These are phyloP conservation scores for Rutidosis leptorrhynchoides DNA, from an alignment of 129 eudicot species.

Conservation along the genomic window DNA sequence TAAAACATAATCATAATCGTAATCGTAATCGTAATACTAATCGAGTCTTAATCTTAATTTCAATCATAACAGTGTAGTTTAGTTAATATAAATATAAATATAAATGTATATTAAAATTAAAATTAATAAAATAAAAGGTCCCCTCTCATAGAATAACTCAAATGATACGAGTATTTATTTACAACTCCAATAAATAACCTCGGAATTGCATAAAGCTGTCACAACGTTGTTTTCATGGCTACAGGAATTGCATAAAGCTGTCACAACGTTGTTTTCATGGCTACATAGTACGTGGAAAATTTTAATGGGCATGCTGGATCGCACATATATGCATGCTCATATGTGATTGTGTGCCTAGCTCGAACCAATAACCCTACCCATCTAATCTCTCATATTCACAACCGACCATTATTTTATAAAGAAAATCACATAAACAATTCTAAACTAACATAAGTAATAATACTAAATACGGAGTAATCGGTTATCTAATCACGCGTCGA, in stretches of 20 bases:
- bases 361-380: neutral
- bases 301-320: no score
- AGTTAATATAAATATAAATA: no score
- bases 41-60: no score
- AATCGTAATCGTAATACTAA: no score
- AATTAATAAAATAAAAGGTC: neutral
- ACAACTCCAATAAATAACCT: conserved; percentile 10
- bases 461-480: no score
- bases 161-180: neutral
- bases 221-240: neutral
- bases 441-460: no score
- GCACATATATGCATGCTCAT: neutral
- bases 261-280: neutral
- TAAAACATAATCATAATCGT: no score
- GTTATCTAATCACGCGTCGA: neutral
- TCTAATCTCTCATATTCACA: neutral
- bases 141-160: neutral
- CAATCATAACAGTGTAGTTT: no score
- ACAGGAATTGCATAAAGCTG: neutral
- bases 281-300: no score
- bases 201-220: neutral
- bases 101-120: no score
- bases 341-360: conserved; percentile 1
- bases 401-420: neutral
- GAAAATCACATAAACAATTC: neutral